phyloP scores from a whole-genome alignment of 1,284 basidiomycete species.

The Leccinum subrobustum region DNA sequence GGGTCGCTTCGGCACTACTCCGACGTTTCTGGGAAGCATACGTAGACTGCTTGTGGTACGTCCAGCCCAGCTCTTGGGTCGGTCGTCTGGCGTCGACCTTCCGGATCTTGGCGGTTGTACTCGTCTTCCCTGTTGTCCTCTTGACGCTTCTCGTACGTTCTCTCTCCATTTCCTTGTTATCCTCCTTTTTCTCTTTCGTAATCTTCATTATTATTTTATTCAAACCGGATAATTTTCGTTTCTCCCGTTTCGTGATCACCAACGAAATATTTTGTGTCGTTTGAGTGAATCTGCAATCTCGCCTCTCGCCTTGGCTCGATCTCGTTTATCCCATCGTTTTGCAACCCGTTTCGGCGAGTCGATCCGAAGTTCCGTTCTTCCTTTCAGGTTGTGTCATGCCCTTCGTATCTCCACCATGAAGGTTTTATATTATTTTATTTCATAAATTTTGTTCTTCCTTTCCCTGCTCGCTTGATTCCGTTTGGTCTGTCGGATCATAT shows the following conservation, averaged over 20 bases:
- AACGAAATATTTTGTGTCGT: background rate
- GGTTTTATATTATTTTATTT: background rate
- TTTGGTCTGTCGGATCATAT: conserved; percentile 1
- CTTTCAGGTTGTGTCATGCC: background rate
- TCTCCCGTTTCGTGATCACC: background rate
- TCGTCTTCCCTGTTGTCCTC: conserved; percentile 63
- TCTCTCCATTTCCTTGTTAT: background rate
- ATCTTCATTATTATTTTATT: conserved; percentile 2
- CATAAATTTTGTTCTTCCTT: background rate
- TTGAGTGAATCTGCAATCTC: background rate
- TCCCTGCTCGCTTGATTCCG: conserved; percentile 5
- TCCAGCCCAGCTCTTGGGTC: conserved; percentile 63
- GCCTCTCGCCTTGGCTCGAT: background rate
- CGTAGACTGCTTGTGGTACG: conserved; percentile 59
- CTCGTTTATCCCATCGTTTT: background rate
- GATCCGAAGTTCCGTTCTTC: conserved; percentile 9
- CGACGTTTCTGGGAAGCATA: conserved; percentile 54
- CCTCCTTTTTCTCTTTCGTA: conserved; percentile 13
- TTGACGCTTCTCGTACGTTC: conserved; percentile 61
- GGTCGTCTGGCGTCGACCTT: conserved; percentile 61
- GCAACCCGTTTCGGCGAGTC: conserved; percentile 1
- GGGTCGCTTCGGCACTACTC: conserved; percentile 7
- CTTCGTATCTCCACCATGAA: conserved; percentile 19
- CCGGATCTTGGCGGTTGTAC: conserved; percentile 60
- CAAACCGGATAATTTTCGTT: conserved; percentile 8